These are phyloP conservation scores for Penicillium silybi DNA, from an alignment of 495 filamentous ascomycete species.

Conservation along the genomic window DNA sequence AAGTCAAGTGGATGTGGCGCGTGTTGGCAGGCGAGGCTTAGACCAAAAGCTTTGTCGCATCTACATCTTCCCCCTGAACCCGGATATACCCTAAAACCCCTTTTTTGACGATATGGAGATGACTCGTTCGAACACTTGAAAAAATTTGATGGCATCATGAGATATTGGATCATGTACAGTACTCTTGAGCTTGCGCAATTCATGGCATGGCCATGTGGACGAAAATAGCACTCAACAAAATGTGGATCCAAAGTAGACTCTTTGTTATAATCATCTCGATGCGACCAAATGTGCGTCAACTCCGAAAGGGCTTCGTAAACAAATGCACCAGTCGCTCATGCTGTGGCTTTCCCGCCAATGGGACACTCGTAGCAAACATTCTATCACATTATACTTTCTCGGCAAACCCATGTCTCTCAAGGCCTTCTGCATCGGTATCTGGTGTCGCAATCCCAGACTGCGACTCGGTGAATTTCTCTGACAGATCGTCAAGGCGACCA, in stretches of 20 bases:
- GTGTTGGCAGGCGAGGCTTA: conserved; percentile 29
- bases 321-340: not conserved
- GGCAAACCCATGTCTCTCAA: conserved; percentile 60
- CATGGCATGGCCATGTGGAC: conserved; percentile 14
- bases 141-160: conserved; percentile 18
- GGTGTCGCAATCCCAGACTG: conserved; percentile 45
- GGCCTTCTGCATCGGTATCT: conserved; percentile 47
- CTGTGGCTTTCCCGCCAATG: not conserved
- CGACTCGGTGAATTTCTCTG: conserved; percentile 48
- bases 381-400: conserved; percentile 32
- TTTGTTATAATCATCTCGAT: conserved; percentile 5
- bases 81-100: conserved; percentile 18
- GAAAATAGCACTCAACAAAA: not conserved
- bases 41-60: not conserved
- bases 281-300: conserved; percentile 5
- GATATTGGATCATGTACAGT: conserved; percentile 25
- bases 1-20: conserved; percentile 44
- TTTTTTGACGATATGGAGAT: conserved; percentile 1
- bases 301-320: conserved; percentile 6
- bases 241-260: not conserved
- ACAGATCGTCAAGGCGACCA: conserved; percentile 48
- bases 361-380: not conserved
- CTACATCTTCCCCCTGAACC: not conserved
- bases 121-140: conserved; percentile 5
- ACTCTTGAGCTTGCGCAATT: conserved; percentile 18